Evolutionary conservation across 495 filamentous ascomycete species (phyloP).

Genomic region (Rusavskia elegans): DNA sequence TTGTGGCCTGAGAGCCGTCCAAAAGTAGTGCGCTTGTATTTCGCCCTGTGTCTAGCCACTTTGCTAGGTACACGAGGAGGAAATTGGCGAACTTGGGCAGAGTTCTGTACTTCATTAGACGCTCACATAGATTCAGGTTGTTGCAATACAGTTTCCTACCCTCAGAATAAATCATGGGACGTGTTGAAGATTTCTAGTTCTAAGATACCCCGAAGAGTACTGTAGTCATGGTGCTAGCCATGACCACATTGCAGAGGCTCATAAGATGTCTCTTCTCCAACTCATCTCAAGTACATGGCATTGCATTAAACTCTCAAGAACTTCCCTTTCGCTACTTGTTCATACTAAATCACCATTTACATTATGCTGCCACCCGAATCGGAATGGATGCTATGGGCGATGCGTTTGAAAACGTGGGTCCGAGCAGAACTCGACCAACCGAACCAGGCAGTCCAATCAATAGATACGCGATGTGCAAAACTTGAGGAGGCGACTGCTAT

Average conservation of each 20-base stretch:
- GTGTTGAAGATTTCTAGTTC: no score
- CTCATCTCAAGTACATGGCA: background rate
- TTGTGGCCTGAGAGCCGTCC: background rate
- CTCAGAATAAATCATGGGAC: conserved; percentile 9
- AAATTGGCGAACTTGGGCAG: background rate
- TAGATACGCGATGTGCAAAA: background rate
- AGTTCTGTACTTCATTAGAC: background rate
- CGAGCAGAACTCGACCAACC: background rate
- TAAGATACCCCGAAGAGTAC: no score
- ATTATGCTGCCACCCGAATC: conserved; percentile 4
- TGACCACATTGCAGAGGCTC: no score
- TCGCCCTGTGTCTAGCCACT: background rate
- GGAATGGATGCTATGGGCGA: conserved; percentile 11
- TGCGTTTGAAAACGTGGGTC: background rate
- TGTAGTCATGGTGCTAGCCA: no score
- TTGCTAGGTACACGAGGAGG: background rate
- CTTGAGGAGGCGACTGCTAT: conserved; percentile 1
- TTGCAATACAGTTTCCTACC: background rate
- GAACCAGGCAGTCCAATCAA: background rate
- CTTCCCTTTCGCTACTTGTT: no score
- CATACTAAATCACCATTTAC: no score
- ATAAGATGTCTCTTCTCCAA: no score
- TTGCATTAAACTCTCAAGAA: background rate
- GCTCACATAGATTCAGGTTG: background rate
- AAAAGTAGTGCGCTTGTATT: background rate